These are phyloP conservation scores for Yarrowia deformans DNA, from an alignment of 805 yeast species.

Conservation along the genomic window DNA sequence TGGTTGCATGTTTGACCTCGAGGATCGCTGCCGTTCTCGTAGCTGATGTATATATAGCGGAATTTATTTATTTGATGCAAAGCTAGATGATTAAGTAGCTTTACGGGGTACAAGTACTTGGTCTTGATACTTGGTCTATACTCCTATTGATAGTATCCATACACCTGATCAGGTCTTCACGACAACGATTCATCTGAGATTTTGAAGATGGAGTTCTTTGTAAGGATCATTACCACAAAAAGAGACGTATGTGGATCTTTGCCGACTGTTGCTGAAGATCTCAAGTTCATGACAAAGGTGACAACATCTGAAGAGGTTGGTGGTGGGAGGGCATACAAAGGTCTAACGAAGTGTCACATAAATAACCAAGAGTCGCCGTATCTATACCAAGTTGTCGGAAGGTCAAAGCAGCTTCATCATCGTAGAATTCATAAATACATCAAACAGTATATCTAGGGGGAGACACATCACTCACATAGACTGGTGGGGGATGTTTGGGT, in stretches of 20 bases:
- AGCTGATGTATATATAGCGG: neutral
- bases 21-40: too few species aligned
- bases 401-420: too few species aligned
- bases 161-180: too few species aligned
- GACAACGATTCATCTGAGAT: neutral
- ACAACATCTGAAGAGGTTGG: neutral
- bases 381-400: too few species aligned
- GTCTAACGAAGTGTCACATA: too few species aligned
- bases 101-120: too few species aligned
- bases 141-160: too few species aligned
- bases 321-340: too few species aligned
- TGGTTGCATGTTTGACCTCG: neutral
- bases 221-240: slow-evolving; percentile 5
- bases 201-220: slow-evolving; percentile 11
- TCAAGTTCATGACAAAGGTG: slow-evolving; percentile 13
- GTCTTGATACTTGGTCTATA: too few species aligned
- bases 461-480: neutral
- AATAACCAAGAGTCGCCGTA: too few species aligned
- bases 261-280: neutral
- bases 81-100: too few species aligned
- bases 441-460: neutral
- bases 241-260: neutral
- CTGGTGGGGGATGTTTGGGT: slow-evolving; percentile 6
- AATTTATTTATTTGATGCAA: neutral
- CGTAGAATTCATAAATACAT: too few species aligned